Evolutionary conservation across 495 filamentous ascomycete genomes (phyloP), one percentile per base, ranked within the genome.

Genomic region (Evernia prunastri): DNA sequence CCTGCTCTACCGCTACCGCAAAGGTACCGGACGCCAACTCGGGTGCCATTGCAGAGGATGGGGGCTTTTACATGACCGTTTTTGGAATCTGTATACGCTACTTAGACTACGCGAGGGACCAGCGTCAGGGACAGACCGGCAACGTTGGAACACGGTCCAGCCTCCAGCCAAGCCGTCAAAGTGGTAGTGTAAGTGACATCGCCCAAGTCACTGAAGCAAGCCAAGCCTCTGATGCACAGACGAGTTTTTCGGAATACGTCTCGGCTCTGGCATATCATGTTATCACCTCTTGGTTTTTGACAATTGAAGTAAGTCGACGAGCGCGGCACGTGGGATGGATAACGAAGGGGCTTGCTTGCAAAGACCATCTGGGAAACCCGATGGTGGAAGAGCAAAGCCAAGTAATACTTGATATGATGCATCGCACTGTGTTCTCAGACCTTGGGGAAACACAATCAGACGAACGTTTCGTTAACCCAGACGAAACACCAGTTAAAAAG

Each of bases 71-170:
- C 72, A 88, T 89, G 61, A 95, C 87, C 31, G 88, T 97, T 33
- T 96, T 99, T 73, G 92, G 88, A 13, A 95, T 97, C 40, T 96
- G 90, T 68, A 91, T 96, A 73, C 85, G 92, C 42, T 97, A 96
- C 70, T 76, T 99, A 39, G 91, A 96, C 63, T 85, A 86, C 43
- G 82, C 84, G 6, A 77, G 88, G 63, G 85, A 87, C 66, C 75
- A 82, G 54, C 78, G 80, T 7, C 73, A 78, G 54, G 79, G 73
- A 49, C 65, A 71, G 20, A 73, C 70, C 18, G 73, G 76, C n/a
- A 73, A 73, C 37, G 67, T 72, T n/a, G 69, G 68, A 56, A 35
- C 59, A 33, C 72, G 78, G 56, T 64, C 61, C 7, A 62, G 74
- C 59, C 68, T 73, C 33, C 59, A 67, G 11, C 69, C 74, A 10